Evolutionary conservation across 1,284 basidiomycete genomes (phyloP).

Genomic region (Xerocomus cyaneibrunnescens): DNA sequence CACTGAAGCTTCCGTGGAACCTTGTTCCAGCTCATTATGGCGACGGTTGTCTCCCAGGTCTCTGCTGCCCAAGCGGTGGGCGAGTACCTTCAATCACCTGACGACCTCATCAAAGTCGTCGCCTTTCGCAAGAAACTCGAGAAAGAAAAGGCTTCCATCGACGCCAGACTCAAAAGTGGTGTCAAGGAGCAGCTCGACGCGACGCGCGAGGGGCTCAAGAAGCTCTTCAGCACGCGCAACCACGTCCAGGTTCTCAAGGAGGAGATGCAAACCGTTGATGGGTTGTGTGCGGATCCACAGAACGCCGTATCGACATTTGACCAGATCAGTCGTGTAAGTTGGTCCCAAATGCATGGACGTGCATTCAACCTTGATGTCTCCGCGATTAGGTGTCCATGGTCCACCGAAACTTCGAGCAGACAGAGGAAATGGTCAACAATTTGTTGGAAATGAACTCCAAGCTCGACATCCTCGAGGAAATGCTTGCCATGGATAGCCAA

Average conservation of each 20-base stretch:
- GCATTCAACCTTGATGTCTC: conserved; percentile 4
- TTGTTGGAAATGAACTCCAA: conserved; percentile 87
- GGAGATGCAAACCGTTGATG: conserved; percentile 88
- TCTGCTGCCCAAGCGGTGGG: conserved; percentile 81
- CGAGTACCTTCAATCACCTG: conserved; percentile 88
- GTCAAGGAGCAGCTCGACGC: conserved; percentile 94
- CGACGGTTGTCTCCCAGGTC: conserved; percentile 52
- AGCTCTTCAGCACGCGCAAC: conserved; percentile 78
- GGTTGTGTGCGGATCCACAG: conserved; percentile 71
- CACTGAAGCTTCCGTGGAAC: no score
- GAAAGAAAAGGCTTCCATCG: conserved; percentile 96
- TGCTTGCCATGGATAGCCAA: conserved; percentile 74
- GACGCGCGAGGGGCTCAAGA: conserved; percentile 86
- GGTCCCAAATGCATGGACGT: background rate
- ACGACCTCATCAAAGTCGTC: conserved; percentile 89
- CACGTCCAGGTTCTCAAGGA: conserved; percentile 89
- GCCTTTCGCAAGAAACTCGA: conserved; percentile 92
- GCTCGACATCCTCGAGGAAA: conserved; percentile 75
- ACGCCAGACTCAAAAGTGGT: conserved; percentile 87
- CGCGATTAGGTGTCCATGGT: conserved; percentile 84
- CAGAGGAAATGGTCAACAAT: conserved; percentile 93
- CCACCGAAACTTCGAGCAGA: conserved; percentile 93
- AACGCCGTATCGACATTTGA: conserved; percentile 80
- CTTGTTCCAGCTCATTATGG: conserved; percentile 23
- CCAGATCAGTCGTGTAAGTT: conserved; percentile 85